Evolutionary conservation across 345 rosid species (phyloP), one percentile per base, ranked within the genome.

Genomic region (Moricandia arvensis): DNA sequence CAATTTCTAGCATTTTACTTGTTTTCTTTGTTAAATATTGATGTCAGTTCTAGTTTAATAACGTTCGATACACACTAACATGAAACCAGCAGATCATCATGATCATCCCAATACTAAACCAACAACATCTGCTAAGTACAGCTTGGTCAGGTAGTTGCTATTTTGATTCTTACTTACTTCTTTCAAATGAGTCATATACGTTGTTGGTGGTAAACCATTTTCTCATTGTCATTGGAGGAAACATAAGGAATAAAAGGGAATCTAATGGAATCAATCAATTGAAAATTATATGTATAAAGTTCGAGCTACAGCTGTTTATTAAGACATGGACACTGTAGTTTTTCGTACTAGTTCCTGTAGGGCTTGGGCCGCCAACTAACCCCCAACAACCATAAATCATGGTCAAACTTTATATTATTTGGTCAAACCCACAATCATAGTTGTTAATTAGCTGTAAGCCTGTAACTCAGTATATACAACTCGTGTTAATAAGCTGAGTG

Each of bases 361-460:
- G 60, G 68, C 68, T 62, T 64, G 54, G 38, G 37, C 59, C 60
- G 37, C 59, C 60, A 71, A 66, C 55, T 71, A 71, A 67, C 68
- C 38, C 76, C 66, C 55, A 66, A 66, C 73, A 29, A 71, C 72
- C 37, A 72, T 72, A 51, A 72, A 66, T 67, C 37, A 72, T 61
- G 78, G 81, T 78, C 78, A 67, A 73, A 68, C 12, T 38, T 72
- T 59, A 29, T 47, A 72, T 59, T 73, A 78, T 68, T 68, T 57
- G 78, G 81, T 78, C 81, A 78, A 78, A 78, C 53, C 61, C 69
- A 38, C 51, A 60, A 78, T 71, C 62, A 41, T 65, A 29, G 80
- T 77, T 64, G 80, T 71, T 64, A 71, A 38, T 10, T 72, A 66
- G 81, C 81, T 78, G 80, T 76, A 69, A 61, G 61, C 77, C 77